Conservation (phyloP, 2,329 filamentous ascomycete genomes). For the Diaporthe vexans region DNA sequence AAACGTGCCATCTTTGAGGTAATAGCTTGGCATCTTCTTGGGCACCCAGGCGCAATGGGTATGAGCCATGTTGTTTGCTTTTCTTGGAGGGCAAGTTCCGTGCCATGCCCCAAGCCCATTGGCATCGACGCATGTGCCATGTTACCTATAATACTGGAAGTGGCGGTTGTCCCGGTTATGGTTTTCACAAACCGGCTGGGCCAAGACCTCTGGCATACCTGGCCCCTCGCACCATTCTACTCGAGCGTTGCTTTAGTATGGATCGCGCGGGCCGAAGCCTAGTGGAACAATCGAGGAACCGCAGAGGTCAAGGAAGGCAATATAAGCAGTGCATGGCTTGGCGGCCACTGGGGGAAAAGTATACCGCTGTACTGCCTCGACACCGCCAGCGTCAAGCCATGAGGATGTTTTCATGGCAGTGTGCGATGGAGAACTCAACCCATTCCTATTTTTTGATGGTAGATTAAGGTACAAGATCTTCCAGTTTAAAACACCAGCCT, state of each 20-base stretch:
- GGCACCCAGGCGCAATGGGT: neutral
- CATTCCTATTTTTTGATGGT: neutral
- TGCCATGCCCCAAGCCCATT: neutral
- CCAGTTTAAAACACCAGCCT: neutral
- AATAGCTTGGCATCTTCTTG: slow-evolving; percentile 13
- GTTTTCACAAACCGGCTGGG: neutral
- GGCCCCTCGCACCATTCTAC: neutral
- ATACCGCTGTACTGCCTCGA: slow-evolving; percentile 8
- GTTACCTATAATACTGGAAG: neutral
- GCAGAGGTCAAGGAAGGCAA: neutral
- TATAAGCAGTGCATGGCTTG: neutral
- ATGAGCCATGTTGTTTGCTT: neutral
- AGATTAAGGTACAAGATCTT: neutral
- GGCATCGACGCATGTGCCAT: neutral
- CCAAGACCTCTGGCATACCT: neutral
- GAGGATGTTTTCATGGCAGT: neutral
- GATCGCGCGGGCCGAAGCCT: neutral
- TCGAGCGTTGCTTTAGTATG: neutral
- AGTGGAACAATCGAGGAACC: neutral
- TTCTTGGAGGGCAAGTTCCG: neutral
- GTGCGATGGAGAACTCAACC: neutral
- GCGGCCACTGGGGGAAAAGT: neutral
- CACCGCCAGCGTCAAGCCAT: neutral
- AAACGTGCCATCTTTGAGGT: neutral
- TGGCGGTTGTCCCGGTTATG: neutral